Percentiles rank a stretch among this genome's conserved stretches.
These are phyloP conservation scores for Penicillium brasilianum DNA, from an alignment of 2,329 filamentous ascomycete genomes.

Conservation along the genomic window DNA sequence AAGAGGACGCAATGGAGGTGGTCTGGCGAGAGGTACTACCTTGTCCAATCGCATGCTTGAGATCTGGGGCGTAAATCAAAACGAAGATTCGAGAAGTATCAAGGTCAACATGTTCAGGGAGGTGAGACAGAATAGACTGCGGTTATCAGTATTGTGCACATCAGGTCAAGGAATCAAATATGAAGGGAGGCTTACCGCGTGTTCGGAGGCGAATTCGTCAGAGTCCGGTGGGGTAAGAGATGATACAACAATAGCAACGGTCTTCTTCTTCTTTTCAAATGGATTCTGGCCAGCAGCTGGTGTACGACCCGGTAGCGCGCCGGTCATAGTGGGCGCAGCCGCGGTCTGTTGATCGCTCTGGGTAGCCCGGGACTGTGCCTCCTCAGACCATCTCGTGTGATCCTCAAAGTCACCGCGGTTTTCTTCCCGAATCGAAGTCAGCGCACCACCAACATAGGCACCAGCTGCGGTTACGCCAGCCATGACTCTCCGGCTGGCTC, in stretches of 20 bases:
- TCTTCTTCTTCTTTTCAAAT: conserved; percentile 65
- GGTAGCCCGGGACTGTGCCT: conserved; percentile 70
- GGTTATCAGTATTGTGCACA: conserved; percentile 18
- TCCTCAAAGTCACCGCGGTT: conserved; percentile 80
- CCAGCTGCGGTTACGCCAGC: conserved; percentile 84
- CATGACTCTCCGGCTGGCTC: conserved; percentile 77
- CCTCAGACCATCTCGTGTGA: conserved; percentile 90
- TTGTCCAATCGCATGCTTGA: conserved; percentile 64
- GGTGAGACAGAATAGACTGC: conserved; percentile 85
- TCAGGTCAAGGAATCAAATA: background rate
- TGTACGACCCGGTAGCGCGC: conserved; percentile 39
- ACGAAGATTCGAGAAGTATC: conserved; percentile 79
- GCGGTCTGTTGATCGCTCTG: conserved; percentile 36
- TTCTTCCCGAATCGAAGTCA: conserved; percentile 83
- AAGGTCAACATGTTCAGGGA: conserved; percentile 77
- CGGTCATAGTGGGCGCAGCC: conserved; percentile 35
- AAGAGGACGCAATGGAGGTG: conserved; percentile 76
- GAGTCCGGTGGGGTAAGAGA: conserved; percentile 67
- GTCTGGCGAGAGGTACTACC: conserved; percentile 58
- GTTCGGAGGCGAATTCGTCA: conserved; percentile 67
- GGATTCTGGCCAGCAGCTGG: conserved; percentile 39
- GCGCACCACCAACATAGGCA: conserved; percentile 78
- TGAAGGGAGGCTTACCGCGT: conserved; percentile 69
- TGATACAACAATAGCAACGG: conserved; percentile 86
- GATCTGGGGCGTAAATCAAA: conserved; percentile 82